Base-by-base conservation (phyloP, 2,329 filamentous ascomycete species). In the Botrytis byssoidea region DNA sequence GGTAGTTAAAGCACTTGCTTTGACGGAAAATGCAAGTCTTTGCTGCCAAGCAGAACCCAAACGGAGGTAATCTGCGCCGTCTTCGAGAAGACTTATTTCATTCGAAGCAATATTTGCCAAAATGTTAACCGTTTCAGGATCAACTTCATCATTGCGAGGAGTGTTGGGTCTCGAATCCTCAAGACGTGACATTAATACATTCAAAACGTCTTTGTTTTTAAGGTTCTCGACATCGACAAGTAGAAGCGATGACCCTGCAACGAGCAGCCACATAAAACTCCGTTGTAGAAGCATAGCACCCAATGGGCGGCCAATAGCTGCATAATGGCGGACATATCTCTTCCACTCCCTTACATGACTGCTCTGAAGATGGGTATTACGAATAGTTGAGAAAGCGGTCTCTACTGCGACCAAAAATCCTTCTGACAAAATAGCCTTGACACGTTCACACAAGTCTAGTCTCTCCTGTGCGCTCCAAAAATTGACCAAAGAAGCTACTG, bases 261-360 rank as follows among this genome's bases (percentile, higher is more conserved):
- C 91, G 20, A 98, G 86, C 46, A 98, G 88, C 82, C 90, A 91
- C 87, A 97, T 94, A 81, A 97, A 97, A 76, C 92, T 94, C 79
- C 93, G 90, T 81, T 97, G 94, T 35, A 99, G 83, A 9, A 98
- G 87, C 91, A 98, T 96, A 20, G 95, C 94, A 16, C 96, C 94
- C 61, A 99, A 84, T 0, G 97, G 95, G 32, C 93, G 89, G 16
- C 93, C 93, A 74, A 89, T 87, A 25, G 90, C 88, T 42, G 93
- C 90, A 83, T 98, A 99, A 75, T 95, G 92, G 63, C 92, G 92
- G 73, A 93, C 85, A 82, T 93, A 94, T 76, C 91, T 90, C 83
- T 93, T 97, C 96, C 96, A 99, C 77, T 97, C 93, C 79, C 90
- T 92, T 32, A 93, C 85, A 42, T 88, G 84, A 66, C 87, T 86